Conservation (phyloP, 2,329 filamentous ascomycete species). For the Sordariomycetes sp. region DNA sequence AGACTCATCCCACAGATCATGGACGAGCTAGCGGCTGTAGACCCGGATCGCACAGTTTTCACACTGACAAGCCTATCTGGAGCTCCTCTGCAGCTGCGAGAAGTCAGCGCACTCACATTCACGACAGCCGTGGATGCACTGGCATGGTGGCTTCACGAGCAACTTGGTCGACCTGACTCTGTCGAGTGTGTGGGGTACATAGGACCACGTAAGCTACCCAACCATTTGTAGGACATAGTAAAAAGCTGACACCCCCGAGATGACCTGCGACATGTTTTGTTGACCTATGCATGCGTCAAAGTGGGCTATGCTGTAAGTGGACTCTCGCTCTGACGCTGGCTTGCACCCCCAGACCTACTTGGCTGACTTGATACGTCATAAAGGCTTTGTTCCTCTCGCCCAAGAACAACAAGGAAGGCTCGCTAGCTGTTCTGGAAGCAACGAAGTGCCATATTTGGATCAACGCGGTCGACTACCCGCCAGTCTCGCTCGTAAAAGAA, state of each 20-base stretch:
- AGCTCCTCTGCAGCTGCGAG: constrained; percentile 8
- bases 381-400: not conserved
- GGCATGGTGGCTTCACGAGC: constrained; percentile 17
- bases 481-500: not conserved
- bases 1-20: constrained; percentile 18
- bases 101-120: constrained; percentile 15
- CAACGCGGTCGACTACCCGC: not conserved
- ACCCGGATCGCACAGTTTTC: constrained; percentile 16
- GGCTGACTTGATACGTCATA: not conserved
- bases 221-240: too few relatives aligned
- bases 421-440: not conserved
- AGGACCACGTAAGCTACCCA: constrained; percentile 20
- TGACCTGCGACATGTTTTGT: constrained; percentile 17
- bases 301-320: constrained; percentile 18
- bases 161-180: constrained; percentile 8
- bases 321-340: too few relatives aligned
- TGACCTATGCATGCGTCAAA: constrained; percentile 22
- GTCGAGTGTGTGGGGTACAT: constrained; percentile 18
- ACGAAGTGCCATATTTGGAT: not conserved
- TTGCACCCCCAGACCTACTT: too few relatives aligned
- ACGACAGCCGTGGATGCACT: constrained; percentile 17
- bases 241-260: constrained; percentile 9
- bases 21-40: constrained; percentile 12
- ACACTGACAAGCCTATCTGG: constrained; percentile 10
- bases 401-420: not conserved